phyloP scores from a whole-genome alignment of 2,329 filamentous ascomycete genomes.

The Leptosphaerulina australis region DNA sequence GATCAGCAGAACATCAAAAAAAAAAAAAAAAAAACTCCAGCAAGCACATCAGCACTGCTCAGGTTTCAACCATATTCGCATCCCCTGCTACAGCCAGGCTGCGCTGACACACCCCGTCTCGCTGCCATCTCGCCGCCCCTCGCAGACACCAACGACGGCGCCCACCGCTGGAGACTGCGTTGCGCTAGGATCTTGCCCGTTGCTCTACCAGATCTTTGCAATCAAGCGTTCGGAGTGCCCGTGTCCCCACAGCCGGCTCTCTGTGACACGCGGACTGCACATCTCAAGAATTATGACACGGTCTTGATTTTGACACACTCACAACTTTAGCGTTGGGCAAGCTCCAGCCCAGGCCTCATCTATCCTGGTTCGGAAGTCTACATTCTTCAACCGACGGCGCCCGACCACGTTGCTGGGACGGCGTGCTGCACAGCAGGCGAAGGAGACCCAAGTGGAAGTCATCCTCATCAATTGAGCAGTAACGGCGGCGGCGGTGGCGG shows the following conservation, averaged over 20 bases:
- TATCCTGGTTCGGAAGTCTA: conserved; percentile 30
- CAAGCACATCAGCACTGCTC: too few relatives aligned
- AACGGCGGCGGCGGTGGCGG: too few relatives aligned
- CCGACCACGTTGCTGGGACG: conserved; percentile 42
- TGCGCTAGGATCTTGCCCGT: conserved; percentile 33
- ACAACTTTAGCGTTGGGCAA: conserved; percentile 20
- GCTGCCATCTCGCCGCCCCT: conserved; percentile 2
- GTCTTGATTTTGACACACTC: conserved; percentile 36
- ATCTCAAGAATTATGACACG: too few relatives aligned
- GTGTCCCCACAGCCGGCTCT: conserved; percentile 30
- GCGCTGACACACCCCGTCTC: background rate
- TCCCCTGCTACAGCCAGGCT: background rate
- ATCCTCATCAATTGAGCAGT: conserved; percentile 25
- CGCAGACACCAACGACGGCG: conserved; percentile 8
- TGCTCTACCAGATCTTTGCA: conserved; percentile 21
- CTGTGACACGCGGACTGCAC: conserved; percentile 37
- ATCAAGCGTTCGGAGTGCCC: conserved; percentile 33
- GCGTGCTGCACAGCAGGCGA: conserved; percentile 29
- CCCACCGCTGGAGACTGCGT: conserved; percentile 14
- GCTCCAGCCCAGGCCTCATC: conserved; percentile 23
- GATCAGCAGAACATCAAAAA: background rate
- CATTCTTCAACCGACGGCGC: conserved; percentile 41
- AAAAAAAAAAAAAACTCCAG: too few relatives aligned
- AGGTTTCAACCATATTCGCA: too few relatives aligned
- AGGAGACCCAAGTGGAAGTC: conserved; percentile 8